phyloP scores from a whole-genome alignment of 23 red algal genomes.

The Chondrus crispus region DNA sequence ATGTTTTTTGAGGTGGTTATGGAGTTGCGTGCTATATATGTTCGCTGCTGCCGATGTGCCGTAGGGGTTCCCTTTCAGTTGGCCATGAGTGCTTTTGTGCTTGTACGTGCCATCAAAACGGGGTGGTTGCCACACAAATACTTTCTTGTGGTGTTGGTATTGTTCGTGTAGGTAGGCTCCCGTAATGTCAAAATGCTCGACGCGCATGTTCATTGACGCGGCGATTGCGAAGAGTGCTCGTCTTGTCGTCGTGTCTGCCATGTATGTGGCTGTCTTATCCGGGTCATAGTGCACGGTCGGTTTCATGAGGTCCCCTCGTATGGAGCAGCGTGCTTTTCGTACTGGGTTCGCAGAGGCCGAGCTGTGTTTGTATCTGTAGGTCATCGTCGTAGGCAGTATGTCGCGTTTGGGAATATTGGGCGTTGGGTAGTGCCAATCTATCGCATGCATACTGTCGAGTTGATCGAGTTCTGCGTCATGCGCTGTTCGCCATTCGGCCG shows the following conservation, averaged over 20 bases:
- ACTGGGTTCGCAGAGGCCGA: not conserved
- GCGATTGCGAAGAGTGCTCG: not conserved
- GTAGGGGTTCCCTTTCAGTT: not conserved
- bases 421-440: no score
- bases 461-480: no score
- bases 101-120: not conserved
- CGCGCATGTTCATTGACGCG: not conserved
- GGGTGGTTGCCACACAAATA: not conserved
- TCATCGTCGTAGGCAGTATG: not conserved
- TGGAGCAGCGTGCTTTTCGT: not conserved
- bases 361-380: not conserved
- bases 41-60: no score
- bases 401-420: no score
- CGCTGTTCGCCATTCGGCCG: no score
- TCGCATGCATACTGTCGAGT: no score
- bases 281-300: not conserved
- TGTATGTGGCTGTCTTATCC: not conserved
- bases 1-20: no score
- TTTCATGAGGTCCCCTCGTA: not conserved
- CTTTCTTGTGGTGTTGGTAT: not conserved
- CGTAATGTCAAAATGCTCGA: slow-evolving; percentile 24
- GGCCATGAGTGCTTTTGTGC: not conserved
- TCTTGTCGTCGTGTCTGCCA: not conserved
- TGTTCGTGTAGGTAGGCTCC: not conserved
- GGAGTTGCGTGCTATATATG: no score